Evolutionary conservation across 2,329 filamentous ascomycete species (phyloP).

Genomic region (Pyricularia pennisetigena): DNA sequence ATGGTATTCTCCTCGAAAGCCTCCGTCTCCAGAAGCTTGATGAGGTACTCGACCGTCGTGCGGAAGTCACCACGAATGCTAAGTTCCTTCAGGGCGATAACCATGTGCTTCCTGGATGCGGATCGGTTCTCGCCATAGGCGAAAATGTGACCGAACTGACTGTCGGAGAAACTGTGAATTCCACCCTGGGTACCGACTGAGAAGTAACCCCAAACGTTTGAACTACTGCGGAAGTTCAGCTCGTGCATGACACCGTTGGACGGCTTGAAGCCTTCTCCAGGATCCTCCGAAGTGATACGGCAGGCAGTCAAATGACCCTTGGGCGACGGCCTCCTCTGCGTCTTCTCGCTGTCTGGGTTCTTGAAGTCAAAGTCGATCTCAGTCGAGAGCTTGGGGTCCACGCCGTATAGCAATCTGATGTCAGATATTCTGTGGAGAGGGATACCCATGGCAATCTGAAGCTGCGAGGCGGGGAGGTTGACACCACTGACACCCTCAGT

Average conservation of each 20-base stretch:
- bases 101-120: constrained; percentile 97
- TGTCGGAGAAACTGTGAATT: constrained; percentile 99
- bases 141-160: constrained; percentile 98
- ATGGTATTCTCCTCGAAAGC: constrained; percentile 99
- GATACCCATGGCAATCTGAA: constrained; percentile 98
- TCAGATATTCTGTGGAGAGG: constrained; percentile 92
- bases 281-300: constrained; percentile 98
- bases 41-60: constrained; percentile 96
- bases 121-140: constrained; percentile 96
- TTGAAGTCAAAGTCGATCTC: constrained; percentile 97
- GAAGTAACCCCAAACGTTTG: constrained; percentile 99
- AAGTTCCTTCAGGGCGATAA: constrained; percentile 93
- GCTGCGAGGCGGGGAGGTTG: constrained; percentile 91
- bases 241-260: constrained; percentile 99
- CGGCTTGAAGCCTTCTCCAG: constrained; percentile 98
- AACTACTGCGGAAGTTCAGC: constrained; percentile 96
- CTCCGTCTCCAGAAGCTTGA: constrained; percentile 96
- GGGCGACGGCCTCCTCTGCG: constrained; percentile 80
- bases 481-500: constrained; percentile 99
- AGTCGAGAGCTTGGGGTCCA: constrained; percentile 76
- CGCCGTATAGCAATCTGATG: constrained; percentile 91
- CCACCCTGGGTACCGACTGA: constrained; percentile 93
- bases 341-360: constrained; percentile 69
- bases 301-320: constrained; percentile 98
- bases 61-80: constrained; percentile 99